phyloP scores from a whole-genome alignment of 208 protist species.

The Wallacemonas sp. region DNA sequence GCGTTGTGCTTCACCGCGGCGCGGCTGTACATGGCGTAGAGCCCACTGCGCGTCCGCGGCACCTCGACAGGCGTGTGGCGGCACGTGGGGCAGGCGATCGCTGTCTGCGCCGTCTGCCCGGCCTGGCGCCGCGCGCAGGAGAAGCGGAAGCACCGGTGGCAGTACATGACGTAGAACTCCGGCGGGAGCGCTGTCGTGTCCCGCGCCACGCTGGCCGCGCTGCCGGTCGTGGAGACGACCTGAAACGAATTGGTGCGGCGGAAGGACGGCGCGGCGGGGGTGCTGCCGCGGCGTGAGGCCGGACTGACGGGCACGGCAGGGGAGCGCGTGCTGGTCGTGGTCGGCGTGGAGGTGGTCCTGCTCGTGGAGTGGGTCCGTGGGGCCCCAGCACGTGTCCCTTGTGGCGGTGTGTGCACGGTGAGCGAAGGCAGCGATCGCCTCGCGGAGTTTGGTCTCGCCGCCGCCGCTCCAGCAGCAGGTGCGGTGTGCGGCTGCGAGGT shows the following conservation, averaged over 20 bases:
- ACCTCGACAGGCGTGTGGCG: slow-evolving; percentile 1
- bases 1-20: slow-evolving; percentile 5
- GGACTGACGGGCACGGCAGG: not conserved
- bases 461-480: not conserved
- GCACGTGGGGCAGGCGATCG: not conserved
- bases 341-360: not conserved
- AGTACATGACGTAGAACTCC: slow-evolving; percentile 7
- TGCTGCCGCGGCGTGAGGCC: not conserved
- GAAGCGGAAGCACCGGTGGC: slow-evolving; percentile 11
- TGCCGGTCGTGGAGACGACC: not conserved
- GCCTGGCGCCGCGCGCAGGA: not conserved
- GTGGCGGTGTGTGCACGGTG: not conserved
- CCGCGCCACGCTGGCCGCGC: not conserved
- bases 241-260: slow-evolving; percentile 1
- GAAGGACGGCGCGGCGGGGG: not conserved
- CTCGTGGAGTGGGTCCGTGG: no score
- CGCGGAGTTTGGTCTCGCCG: not conserved
- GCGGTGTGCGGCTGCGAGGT: not conserved
- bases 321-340: not conserved
- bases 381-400: no score
- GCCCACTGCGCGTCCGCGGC: slow-evolving; percentile 1
- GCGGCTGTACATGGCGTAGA: slow-evolving; percentile 12
- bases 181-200: not conserved
- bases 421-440: not conserved
- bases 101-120: not conserved